Conservation (phyloP, 768 basidiomycete genomes). For the Glaciozyma martinii region DNA sequence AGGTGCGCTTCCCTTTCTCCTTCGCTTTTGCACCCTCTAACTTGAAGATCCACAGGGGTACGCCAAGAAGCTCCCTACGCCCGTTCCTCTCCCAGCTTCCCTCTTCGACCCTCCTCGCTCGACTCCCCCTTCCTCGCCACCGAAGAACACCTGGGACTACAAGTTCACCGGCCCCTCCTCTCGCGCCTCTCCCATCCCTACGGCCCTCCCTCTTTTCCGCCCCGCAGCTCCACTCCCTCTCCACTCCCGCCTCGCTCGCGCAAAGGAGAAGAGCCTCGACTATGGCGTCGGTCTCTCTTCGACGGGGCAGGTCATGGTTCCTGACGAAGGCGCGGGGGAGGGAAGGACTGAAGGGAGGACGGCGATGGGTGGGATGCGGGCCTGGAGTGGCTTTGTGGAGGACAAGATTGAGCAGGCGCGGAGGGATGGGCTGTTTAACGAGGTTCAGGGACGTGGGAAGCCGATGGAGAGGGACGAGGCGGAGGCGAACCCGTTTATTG, state of each 20-base stretch:
- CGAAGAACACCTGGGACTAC: not conserved
- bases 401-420: constrained; percentile 50
- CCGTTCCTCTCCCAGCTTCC: not conserved
- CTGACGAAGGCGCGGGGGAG: not conserved
- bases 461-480: constrained; percentile 46
- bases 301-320: not conserved
- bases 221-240: not conserved
- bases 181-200: not conserved
- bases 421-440: constrained; percentile 59
- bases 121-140: not conserved
- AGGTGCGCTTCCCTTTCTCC: not conserved
- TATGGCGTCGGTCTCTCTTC: not conserved
- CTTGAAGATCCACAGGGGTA: not conserved
- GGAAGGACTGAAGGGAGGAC: not conserved
- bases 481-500: constrained; percentile 58
- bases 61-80: not conserved
- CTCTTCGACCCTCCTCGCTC: not conserved
- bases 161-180: not conserved
- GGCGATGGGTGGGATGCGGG: constrained; percentile 6
- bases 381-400: constrained; percentile 16
- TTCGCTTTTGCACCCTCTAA: not conserved
- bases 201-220: not conserved
- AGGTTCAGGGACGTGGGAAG: constrained; percentile 58
- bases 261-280: not conserved
- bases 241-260: not conserved